A percentile compares a stretch with the other conserved stretches of the same genome.
phyloP scores from a whole-genome alignment of 2,329 filamentous ascomycete genomes.

The Chaetomium sp. region DNA sequence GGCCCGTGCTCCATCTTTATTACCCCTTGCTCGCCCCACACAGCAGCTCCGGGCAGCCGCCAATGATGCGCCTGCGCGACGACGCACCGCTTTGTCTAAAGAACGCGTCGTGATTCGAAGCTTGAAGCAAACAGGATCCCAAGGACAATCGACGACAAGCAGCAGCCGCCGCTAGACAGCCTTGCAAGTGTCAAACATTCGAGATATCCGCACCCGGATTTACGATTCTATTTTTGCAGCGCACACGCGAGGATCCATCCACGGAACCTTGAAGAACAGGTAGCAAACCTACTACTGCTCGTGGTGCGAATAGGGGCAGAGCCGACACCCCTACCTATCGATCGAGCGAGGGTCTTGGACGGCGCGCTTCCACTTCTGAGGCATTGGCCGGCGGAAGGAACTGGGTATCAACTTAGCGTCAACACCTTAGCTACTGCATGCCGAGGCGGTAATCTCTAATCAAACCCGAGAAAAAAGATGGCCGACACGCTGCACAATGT shows the following conservation, averaged over 20 bases:
- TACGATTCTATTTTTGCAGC: background rate
- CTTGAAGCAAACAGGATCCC: background rate
- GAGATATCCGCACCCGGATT: background rate
- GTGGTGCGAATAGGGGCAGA: background rate
- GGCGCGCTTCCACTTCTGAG: background rate
- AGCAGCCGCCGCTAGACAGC: background rate
- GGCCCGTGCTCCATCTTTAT: background rate
- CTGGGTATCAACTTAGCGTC: background rate
- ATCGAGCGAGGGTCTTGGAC: background rate
- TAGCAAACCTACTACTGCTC: too few relatives aligned
- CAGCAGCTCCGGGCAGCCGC: slow-evolving; percentile 1
- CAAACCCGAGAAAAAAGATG: slow-evolving; percentile 44
- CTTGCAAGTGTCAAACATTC: background rate
- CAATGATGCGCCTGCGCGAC: slow-evolving; percentile 23
- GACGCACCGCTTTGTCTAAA: slow-evolving; percentile 15
- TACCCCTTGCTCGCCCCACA: background rate
- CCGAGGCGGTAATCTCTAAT: background rate
- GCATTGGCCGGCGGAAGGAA: slow-evolving; percentile 6
- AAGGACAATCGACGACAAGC: background rate
- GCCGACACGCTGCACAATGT: slow-evolving; percentile 83
- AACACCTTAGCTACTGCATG: background rate
- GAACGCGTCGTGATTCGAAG: slow-evolving; percentile 27
- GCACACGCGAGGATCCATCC: background rate
- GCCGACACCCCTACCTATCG: background rate
- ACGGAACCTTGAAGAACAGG: too few relatives aligned